phyloP scores from a whole-genome alignment of 2,329 filamentous ascomycete genomes.

The Piedraia hortae region DNA sequence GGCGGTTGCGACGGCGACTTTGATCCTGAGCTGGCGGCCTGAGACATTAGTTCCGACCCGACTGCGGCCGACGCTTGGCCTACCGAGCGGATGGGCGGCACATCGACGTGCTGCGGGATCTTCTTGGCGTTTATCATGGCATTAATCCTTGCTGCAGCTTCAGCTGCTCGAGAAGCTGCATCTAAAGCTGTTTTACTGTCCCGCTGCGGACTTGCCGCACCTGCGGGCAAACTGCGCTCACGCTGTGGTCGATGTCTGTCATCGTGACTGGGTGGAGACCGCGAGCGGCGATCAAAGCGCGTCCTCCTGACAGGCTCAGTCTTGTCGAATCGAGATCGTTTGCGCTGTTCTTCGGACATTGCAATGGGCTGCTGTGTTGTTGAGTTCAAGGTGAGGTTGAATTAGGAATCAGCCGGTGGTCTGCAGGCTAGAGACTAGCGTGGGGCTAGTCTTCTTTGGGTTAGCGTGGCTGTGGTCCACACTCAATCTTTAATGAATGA shows the following conservation, averaged over 20 bases:
- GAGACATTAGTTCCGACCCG: too few relatives aligned
- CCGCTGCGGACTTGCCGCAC: conserved; percentile 24
- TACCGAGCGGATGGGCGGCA: conserved; percentile 38
- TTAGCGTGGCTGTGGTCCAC: too few relatives aligned
- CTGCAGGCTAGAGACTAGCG: too few relatives aligned
- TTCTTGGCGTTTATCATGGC: conserved; percentile 23
- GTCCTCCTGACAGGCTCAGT: conserved; percentile 44
- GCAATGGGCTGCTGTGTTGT: too few relatives aligned
- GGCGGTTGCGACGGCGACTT: conserved; percentile 27
- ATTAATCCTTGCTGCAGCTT: conserved; percentile 31
- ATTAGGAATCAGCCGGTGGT: too few relatives aligned
- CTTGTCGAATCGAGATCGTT: conserved; percentile 64
- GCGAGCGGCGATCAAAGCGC: conserved; percentile 75
- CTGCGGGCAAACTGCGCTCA: conserved; percentile 46
- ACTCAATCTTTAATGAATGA: too few relatives aligned
- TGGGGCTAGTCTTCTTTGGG: too few relatives aligned
- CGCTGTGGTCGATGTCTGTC: conserved; percentile 32
- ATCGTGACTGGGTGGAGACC: conserved; percentile 27
- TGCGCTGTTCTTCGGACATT: conserved; percentile 65
- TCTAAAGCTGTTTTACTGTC: too few relatives aligned
- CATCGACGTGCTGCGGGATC: conserved; percentile 70
- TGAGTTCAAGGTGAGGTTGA: too few relatives aligned
- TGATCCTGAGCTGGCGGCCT: conserved; percentile 24
- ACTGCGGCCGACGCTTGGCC: conserved; percentile 7
- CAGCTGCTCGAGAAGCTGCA: conserved; percentile 43